Evolutionary conservation across 495 filamentous ascomycete genomes (phyloP).

Genomic region (Ascodesmis nigricans): DNA sequence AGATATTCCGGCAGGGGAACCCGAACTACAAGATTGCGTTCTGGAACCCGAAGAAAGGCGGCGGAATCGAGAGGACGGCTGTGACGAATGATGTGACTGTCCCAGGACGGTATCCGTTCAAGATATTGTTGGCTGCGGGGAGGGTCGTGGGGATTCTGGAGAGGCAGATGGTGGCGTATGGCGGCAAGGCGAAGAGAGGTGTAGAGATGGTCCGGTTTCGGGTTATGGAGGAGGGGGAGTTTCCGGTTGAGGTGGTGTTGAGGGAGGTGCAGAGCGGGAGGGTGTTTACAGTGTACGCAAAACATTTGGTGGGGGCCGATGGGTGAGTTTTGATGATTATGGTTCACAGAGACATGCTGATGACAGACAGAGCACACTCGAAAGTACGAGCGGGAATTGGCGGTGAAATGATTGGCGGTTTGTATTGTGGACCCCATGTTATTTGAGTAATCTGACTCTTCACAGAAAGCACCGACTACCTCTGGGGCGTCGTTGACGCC

Average conservation of each 20-base stretch:
- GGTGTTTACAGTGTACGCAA: neutral
- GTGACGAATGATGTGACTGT: conserved; percentile 28
- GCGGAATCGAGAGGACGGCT: conserved; percentile 19
- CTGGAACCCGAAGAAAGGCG: conserved; percentile 12
- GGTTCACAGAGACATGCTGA: conserved; percentile 20
- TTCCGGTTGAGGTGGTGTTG: conserved; percentile 8
- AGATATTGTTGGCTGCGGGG: conserved; percentile 21
- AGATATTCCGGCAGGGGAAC: conserved; percentile 9
- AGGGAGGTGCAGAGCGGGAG: conserved; percentile 5
- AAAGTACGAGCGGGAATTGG: conserved; percentile 15
- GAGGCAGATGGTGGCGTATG: conserved; percentile 15
- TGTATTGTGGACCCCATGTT: neutral
- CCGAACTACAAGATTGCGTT: conserved; percentile 16
- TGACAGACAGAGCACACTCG: conserved; percentile 23
- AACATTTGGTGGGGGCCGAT: conserved; percentile 5
- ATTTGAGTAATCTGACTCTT: neutral
- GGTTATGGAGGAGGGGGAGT: conserved; percentile 11
- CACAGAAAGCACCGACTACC: conserved; percentile 19
- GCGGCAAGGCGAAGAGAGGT: conserved; percentile 5
- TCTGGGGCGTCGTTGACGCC: conserved; percentile 27
- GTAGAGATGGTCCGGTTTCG: conserved; percentile 4
- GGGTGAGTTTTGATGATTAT: conserved; percentile 3
- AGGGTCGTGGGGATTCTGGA: conserved; percentile 21
- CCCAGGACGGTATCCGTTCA: conserved; percentile 23
- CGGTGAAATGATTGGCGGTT: conserved; percentile 11